Percentiles rank a stretch among this genome's conserved stretches.
These are phyloP conservation scores for Thecamonas trahens DNA, from an alignment of 78 protist species.

Conservation along the genomic window DNA sequence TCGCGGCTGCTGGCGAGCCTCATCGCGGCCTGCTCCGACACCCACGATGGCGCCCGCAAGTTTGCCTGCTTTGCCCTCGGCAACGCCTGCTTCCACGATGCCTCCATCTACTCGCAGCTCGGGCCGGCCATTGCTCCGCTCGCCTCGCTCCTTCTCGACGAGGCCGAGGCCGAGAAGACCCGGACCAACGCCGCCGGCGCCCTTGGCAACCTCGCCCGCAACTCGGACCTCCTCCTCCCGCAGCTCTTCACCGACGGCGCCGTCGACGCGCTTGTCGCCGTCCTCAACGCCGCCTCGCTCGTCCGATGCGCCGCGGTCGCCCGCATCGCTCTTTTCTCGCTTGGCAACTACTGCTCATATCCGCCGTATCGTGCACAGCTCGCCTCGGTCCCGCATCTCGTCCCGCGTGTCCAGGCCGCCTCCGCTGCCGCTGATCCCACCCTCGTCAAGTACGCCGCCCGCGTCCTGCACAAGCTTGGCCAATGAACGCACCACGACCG, in stretches of 20 bases:
- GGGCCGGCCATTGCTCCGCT: slow-evolving; percentile 17
- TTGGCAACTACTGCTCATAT: slow-evolving; percentile 20
- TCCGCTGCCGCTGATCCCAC: too few relatives aligned
- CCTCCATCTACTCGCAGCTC: slow-evolving; percentile 27
- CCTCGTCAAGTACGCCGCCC: too few relatives aligned
- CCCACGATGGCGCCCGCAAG: slow-evolving; percentile 56
- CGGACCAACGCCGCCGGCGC: slow-evolving; percentile 82
- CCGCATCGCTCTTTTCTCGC: slow-evolving; percentile 27
- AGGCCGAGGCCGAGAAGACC: slow-evolving; percentile 60
- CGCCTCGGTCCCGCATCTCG: too few relatives aligned
- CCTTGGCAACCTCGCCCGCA: slow-evolving; percentile 71
- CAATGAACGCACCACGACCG: too few relatives aligned
- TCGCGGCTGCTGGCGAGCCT: slow-evolving; percentile 23
- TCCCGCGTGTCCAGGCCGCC: too few relatives aligned
- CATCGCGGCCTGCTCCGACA: slow-evolving; percentile 24
- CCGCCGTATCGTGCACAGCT: slow-evolving; percentile 12
- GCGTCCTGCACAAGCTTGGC: too few relatives aligned
- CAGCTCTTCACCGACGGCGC: slow-evolving; percentile 16
- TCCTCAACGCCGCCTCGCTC: not conserved
- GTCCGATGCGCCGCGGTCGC: too few relatives aligned
- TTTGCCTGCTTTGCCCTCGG: slow-evolving; percentile 87
- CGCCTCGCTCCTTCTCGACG: not conserved
- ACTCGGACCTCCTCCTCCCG: slow-evolving; percentile 10
- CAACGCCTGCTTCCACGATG: slow-evolving; percentile 77
- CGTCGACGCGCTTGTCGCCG: slow-evolving; percentile 1